phyloP scores from a whole-genome alignment of 768 basidiomycete species.

The Leccinum fibrillosum region DNA sequence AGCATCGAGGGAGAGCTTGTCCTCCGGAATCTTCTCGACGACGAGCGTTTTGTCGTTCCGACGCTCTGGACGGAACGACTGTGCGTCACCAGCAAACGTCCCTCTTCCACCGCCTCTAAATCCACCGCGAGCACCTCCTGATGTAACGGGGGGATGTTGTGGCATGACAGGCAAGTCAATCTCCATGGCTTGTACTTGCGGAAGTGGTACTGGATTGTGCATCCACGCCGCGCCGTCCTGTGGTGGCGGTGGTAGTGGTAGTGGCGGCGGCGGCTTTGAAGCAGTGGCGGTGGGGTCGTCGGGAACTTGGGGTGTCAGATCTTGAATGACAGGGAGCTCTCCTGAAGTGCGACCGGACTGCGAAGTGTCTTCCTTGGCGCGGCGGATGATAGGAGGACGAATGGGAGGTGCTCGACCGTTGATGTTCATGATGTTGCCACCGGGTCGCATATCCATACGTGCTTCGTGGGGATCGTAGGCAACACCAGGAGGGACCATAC shows the following conservation, averaged over 20 bases:
- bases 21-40: conserved; percentile 90
- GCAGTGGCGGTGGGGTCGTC: conserved; percentile 29
- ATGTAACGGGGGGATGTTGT: conserved; percentile 20
- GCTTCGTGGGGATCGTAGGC: conserved; percentile 79
- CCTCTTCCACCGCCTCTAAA: conserved; percentile 50
- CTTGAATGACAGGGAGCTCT: conserved; percentile 81
- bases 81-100: conserved; percentile 61
- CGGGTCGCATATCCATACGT: conserved; percentile 75
- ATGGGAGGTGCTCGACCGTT: conserved; percentile 37
- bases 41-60: conserved; percentile 80
- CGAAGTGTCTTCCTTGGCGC: conserved; percentile 51
- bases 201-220: conserved; percentile 14
- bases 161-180: conserved; percentile 32
- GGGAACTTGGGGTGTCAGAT: conserved; percentile 60
- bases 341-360: conserved; percentile 49
- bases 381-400: conserved; percentile 57
- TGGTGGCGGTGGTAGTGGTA: background rate
- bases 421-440: conserved; percentile 28
- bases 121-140: conserved; percentile 42
- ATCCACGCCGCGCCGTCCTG: conserved; percentile 25
- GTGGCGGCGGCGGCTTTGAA: conserved; percentile 9
- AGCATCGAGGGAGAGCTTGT: conserved; percentile 70
- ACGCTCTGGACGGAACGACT: conserved; percentile 63
- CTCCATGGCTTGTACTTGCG: conserved; percentile 23
- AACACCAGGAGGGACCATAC: conserved; percentile 41